Conservation (phyloP, 495 filamentous ascomycete species). For the Copromyces sp. region DNA sequence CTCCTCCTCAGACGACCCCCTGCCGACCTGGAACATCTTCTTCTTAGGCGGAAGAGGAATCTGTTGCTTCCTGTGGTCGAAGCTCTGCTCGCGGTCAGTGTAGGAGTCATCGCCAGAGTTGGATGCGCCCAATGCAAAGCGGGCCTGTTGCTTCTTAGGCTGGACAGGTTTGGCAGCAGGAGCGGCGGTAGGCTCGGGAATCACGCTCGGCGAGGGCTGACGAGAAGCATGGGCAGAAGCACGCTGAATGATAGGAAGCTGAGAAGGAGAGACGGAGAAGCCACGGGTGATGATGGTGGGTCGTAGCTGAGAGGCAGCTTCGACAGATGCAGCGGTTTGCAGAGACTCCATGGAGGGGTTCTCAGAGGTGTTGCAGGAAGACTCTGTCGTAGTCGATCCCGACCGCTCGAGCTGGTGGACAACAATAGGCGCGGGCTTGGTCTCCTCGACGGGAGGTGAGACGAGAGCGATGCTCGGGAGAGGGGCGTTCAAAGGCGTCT, state of each 20-base stretch:
- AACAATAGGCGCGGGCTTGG: slow-evolving; percentile 27
- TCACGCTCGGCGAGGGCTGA: slow-evolving; percentile 17
- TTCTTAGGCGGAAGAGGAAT: slow-evolving; percentile 42
- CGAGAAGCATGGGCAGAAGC: slow-evolving; percentile 19
- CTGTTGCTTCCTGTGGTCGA: slow-evolving; percentile 39
- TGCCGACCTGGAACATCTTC: slow-evolving; percentile 70
- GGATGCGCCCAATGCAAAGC: slow-evolving; percentile 48
- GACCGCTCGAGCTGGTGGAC: slow-evolving; percentile 14
- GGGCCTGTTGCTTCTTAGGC: slow-evolving; percentile 38
- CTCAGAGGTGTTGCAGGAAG: slow-evolving; percentile 20
- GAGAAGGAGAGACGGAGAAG: slow-evolving; percentile 80
- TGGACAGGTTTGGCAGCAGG: slow-evolving; percentile 39
- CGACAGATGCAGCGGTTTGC: slow-evolving; percentile 26
- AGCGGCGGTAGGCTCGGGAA: slow-evolving; percentile 35
- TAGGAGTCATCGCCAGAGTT: slow-evolving; percentile 35
- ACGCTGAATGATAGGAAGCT: slow-evolving; percentile 51
- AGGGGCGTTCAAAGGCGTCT: slow-evolving; percentile 51
- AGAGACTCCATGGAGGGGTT: slow-evolving; percentile 17
- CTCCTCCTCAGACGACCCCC: slow-evolving; percentile 70
- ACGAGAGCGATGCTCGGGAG: slow-evolving; percentile 38
- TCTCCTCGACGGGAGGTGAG: slow-evolving; percentile 5
- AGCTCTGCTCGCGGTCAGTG: slow-evolving; percentile 30
- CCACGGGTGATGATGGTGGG: slow-evolving; percentile 67
- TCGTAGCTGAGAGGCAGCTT: slow-evolving; percentile 38
- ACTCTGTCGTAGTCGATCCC: slow-evolving; percentile 32